Evolutionary conservation across 2,329 filamentous ascomycete species (phyloP).

Genomic region (Pseudogymnoascus pannorum): DNA sequence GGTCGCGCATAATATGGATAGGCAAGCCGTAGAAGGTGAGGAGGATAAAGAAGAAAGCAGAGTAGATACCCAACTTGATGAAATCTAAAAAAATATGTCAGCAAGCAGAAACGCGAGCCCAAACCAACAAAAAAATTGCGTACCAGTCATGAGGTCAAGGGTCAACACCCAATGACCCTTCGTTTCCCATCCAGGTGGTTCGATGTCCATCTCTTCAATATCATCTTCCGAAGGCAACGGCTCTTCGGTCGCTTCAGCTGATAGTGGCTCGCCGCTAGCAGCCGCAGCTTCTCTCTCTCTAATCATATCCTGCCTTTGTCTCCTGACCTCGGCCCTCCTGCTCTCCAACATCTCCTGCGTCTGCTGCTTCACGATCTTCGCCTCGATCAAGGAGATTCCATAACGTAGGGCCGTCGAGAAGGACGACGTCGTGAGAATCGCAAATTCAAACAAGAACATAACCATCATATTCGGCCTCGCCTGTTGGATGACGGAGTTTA

Average conservation of each 20-base stretch:
- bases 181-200: slow-evolving; percentile 92
- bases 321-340: slow-evolving; percentile 59
- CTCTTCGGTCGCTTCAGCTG: slow-evolving; percentile 30
- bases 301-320: slow-evolving; percentile 45
- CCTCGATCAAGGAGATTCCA: slow-evolving; percentile 68
- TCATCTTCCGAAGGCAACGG: slow-evolving; percentile 59
- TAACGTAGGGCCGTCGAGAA: slow-evolving; percentile 75
- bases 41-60: slow-evolving; percentile 87
- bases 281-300: slow-evolving; percentile 30
- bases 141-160: slow-evolving; percentile 75
- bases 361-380: slow-evolving; percentile 67
- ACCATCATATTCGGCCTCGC: slow-evolving; percentile 98
- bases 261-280: slow-evolving; percentile 35
- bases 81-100: slow-evolving; percentile 54
- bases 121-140: slow-evolving; percentile 23
- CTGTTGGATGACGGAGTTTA: slow-evolving; percentile 76
- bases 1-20: slow-evolving; percentile 92
- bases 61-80: slow-evolving; percentile 81
- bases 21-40: slow-evolving; percentile 91
- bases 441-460: slow-evolving; percentile 98
- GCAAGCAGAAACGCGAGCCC: neutral
- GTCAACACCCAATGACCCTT: slow-evolving; percentile 91
- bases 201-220: slow-evolving; percentile 87
- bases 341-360: slow-evolving; percentile 61
- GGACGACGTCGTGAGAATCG: slow-evolving; percentile 74